phyloP scores from a whole-genome alignment of 176 grass and related monocot genomes.

The Coix lacrymajobi region DNA sequence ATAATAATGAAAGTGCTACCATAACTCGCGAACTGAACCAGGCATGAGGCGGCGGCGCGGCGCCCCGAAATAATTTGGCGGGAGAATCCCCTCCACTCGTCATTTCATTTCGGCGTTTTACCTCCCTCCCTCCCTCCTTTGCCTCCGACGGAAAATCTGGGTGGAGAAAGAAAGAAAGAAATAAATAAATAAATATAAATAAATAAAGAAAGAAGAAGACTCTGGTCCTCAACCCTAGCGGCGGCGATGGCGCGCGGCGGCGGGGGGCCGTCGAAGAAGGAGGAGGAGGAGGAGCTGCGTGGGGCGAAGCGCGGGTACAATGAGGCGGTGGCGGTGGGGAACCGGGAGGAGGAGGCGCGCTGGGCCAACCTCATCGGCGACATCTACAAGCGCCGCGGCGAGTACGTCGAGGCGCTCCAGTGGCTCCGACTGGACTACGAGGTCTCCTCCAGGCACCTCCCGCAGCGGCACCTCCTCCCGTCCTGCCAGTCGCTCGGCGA shows the following conservation, averaged over 20 bases:
- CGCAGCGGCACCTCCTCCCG: slow-evolving; percentile 68
- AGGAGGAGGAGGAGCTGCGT: slow-evolving; percentile 63
- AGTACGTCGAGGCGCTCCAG: slow-evolving; percentile 76
- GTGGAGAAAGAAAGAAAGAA: too few relatives aligned
- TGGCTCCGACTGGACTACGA: slow-evolving; percentile 79
- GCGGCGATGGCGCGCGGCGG: slow-evolving; percentile 26
- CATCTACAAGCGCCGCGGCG: slow-evolving; percentile 71
- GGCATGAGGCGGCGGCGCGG: too few relatives aligned
- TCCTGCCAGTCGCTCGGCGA: slow-evolving; percentile 91
- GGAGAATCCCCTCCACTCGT: slow-evolving; percentile 12
- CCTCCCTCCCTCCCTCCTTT: not conserved
- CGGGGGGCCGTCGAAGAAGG: slow-evolving; percentile 25
- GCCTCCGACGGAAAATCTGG: not conserved
- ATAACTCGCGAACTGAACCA: too few relatives aligned
- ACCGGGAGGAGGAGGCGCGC: slow-evolving; percentile 73
- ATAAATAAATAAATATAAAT: too few relatives aligned
- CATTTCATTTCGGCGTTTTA: not conserved
- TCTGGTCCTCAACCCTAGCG: slow-evolving; percentile 28
- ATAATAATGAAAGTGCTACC: too few relatives aligned
- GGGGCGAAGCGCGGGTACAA: slow-evolving; percentile 56
- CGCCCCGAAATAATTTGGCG: slow-evolving; percentile 41
- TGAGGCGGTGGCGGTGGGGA: slow-evolving; percentile 62
- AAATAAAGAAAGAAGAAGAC: not conserved
- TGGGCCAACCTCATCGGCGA: slow-evolving; percentile 93
- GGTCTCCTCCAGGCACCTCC: slow-evolving; percentile 67